A percentile compares a stretch with the other conserved stretches of the same genome.
Conservation (phyloP, 2,329 filamentous ascomycete genomes). For the Knoxdaviesia proteae region DNA sequence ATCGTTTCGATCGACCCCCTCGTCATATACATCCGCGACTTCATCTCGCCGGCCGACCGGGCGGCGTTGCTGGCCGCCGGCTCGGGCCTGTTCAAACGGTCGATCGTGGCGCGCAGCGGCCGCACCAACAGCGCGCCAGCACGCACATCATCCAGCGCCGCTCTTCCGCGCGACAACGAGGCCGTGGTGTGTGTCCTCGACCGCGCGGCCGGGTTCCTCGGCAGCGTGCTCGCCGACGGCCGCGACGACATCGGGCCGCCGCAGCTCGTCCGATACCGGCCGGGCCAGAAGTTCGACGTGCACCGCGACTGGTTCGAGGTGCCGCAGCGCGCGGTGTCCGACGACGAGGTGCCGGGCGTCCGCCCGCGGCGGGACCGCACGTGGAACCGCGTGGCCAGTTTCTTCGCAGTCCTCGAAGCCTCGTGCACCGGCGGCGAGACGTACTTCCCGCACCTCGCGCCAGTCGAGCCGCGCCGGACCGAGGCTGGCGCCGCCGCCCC, state of each 20-base stretch:
- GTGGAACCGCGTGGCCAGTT: conserved; percentile 17
- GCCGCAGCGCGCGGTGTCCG: no score
- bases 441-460: conserved; percentile 15
- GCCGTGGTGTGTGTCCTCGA: conserved; percentile 16
- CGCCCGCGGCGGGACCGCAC: not conserved
- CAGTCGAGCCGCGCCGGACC: conserved; percentile 11
- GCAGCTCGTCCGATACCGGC: conserved; percentile 19
- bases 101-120: conserved; percentile 15
- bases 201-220: conserved; percentile 16
- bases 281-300: conserved; percentile 17
- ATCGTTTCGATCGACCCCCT: conserved; percentile 20
- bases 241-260: conserved; percentile 20
- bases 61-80: conserved; percentile 12
- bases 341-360: no score
- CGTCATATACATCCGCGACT: conserved; percentile 21
- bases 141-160: conserved; percentile 18
- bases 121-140: conserved; percentile 12
- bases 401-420: conserved; percentile 20
- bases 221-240: conserved; percentile 14
- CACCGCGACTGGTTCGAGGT: conserved; percentile 18
- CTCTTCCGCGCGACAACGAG: conserved; percentile 13
- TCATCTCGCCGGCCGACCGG: conserved; percentile 14
- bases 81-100: conserved; percentile 16
- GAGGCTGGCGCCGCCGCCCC: no score
- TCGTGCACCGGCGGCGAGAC: conserved; percentile 19